Evolutionary conservation across 495 filamentous ascomycete genomes (phyloP), one percentile per base, ranked within the genome.

Genomic region (Chaetomium tenue): DNA sequence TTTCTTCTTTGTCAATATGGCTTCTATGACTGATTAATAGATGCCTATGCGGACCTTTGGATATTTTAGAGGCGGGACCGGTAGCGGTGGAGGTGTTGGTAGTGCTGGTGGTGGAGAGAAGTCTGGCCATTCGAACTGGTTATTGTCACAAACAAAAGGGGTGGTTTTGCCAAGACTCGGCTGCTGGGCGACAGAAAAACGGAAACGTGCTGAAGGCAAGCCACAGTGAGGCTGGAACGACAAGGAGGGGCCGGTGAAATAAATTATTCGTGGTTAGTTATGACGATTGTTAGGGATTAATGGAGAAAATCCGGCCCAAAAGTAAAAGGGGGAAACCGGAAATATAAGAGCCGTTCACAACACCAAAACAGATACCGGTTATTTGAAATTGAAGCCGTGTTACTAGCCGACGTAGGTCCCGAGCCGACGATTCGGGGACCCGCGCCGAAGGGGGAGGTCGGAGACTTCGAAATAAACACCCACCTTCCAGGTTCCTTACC

Each of bases 371-470:
- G 22, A 30, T 22, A 1, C 8, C 33, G 6, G 33, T 6, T 37
- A 37, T 13, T 6, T 8, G 22, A n/a, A 8, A 23, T 22, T 20
- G 33, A 15, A 20, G 46, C 8, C 3, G 46, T 20, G 18, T n/a
- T 50, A 13, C 37, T 60, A 60, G 51, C 60, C 51, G 60, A 63
- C 2, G 28, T 30, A 12, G 30, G 22, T 23, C 39, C 61, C 53
- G 61, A 56, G 61, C 42, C 61, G 61, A 54, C 20, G 1, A 23
- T 52, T 60, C 47, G 63, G 63, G 58, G 15, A 59, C 56, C 65
- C 65, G 65, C 62, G 68, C 64, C 47, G 64, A 59, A 67, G 61
- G 50, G 60, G 63, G 50, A 58, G 0, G 33, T 37, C 33, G 33
- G 33, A 6, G 11, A 3, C 9, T 12, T 37, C 33, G 33, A 37